phyloP scores from a whole-genome alignment of 352 stramenopile species.

The Peronosclerospora sorghi region DNA sequence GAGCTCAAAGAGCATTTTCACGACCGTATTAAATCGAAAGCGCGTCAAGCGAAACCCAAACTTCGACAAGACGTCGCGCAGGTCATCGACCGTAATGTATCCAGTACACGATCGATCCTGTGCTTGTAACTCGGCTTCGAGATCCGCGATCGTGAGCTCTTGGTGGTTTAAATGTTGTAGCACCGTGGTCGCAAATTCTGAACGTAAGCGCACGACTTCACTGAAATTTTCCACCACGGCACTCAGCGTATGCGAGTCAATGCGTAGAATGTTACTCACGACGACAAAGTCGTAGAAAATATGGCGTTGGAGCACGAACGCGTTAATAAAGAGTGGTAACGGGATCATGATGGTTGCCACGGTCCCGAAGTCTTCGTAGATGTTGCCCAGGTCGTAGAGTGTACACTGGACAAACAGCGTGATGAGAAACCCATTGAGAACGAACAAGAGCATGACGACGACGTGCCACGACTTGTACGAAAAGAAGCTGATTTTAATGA shows the following conservation, averaged over 20 bases:
- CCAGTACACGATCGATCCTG: constrained; percentile 22
- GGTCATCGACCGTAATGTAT: constrained; percentile 30
- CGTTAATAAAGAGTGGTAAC: constrained; percentile 35
- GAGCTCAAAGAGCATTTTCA: constrained; percentile 36
- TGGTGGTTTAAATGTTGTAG: constrained; percentile 13
- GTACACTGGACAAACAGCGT: constrained; percentile 57
- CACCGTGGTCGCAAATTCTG: constrained; percentile 33
- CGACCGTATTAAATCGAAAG: constrained; percentile 54
- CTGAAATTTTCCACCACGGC: constrained; percentile 55
- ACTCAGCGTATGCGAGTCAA: constrained; percentile 39
- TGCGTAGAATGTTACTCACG: constrained; percentile 39
- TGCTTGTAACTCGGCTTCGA: constrained; percentile 18
- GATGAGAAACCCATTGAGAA: constrained; percentile 64
- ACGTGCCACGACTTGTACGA: constrained; percentile 60
- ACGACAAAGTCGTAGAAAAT: constrained; percentile 60
- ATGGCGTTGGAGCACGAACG: constrained; percentile 36
- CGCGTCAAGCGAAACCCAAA: constrained; percentile 41
- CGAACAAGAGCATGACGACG: constrained; percentile 41
- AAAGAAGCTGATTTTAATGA: constrained; percentile 30
- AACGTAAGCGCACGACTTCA: constrained; percentile 40
- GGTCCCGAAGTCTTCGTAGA: constrained; percentile 21
- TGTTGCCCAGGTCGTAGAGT: constrained; percentile 30
- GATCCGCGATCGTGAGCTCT: constrained; percentile 16
- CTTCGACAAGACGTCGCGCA: constrained; percentile 23
- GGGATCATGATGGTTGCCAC: constrained; percentile 25